Percentiles rank a stretch among this genome's conserved stretches.
Conservation (phyloP, 176 grass and related monocot species). For the Lolium rigidum region DNA sequence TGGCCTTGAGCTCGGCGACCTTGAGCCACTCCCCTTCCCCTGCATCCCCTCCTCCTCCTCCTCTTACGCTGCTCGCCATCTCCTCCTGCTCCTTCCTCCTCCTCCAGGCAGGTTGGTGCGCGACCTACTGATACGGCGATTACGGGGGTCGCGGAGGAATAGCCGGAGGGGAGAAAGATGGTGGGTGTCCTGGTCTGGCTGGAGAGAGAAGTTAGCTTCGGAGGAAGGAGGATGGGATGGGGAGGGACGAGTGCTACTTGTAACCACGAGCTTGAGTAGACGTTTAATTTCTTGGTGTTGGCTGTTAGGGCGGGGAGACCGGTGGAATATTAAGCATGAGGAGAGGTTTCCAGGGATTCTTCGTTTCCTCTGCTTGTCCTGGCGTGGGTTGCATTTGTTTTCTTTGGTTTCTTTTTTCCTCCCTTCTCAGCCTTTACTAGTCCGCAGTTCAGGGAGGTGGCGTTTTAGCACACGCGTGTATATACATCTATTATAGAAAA, state of each 20-base stretch:
- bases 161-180: neutral
- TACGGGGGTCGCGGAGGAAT: neutral
- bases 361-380: neutral
- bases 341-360: too few relatives aligned
- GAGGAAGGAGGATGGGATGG: neutral
- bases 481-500: too few relatives aligned
- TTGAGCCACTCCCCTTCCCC: constrained; percentile 49
- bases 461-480: too few relatives aligned
- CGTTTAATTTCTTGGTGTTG: neutral
- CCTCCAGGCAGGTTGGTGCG: neutral
- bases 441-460: too few relatives aligned
- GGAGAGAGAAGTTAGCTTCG: neutral
- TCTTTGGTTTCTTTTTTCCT: neutral
- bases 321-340: neutral
- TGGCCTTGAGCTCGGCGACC: too few relatives aligned
- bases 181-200: neutral
- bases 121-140: neutral
- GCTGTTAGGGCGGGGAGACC: neutral
- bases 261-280: neutral
- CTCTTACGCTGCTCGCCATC: constrained; percentile 24
- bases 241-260: neutral
- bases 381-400: neutral
- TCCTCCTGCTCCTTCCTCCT: neutral
- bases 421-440: too few relatives aligned
- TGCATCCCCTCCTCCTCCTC: constrained; percentile 17